phyloP scores from a whole-genome alignment of 768 basidiomycete genomes.

The Leccinum obscurum region DNA sequence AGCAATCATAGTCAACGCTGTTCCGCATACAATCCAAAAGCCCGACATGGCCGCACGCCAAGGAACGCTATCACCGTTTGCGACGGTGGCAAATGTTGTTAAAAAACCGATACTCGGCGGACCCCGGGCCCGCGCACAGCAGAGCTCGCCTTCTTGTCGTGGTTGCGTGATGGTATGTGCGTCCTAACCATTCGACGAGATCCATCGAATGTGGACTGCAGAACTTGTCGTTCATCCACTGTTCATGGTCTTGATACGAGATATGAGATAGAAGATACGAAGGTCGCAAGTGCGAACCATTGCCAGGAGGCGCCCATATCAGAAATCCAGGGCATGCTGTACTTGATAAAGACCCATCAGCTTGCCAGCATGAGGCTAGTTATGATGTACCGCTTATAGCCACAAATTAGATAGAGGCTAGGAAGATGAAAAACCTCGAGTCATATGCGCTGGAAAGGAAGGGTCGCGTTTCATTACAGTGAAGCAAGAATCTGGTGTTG shows the following conservation, averaged over 20 bases:
- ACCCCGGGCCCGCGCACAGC: slow-evolving; percentile 5
- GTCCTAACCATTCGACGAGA: not conserved
- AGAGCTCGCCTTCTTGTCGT: not conserved
- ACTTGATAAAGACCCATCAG: not conserved
- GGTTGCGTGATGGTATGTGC: not conserved
- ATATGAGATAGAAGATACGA: slow-evolving; percentile 2
- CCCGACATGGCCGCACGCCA: not conserved
- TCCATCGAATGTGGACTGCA: slow-evolving; percentile 2
- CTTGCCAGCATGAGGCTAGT: slow-evolving; percentile 1
- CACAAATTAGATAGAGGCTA: slow-evolving; percentile 1
- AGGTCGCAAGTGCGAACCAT: not conserved
- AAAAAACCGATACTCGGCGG: slow-evolving; percentile 5
- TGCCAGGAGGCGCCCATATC: not conserved
- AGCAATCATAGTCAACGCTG: slow-evolving; percentile 8
- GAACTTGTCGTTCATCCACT: slow-evolving; percentile 3
- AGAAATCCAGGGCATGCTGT: slow-evolving; percentile 18
- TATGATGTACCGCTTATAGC: not conserved
- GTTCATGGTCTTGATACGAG: not conserved
- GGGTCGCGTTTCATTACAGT: slow-evolving; percentile 1
- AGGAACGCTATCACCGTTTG: slow-evolving; percentile 5
- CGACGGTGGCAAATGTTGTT: slow-evolving; percentile 1
- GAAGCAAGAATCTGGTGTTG: not conserved
- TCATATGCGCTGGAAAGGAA: slow-evolving; percentile 3
- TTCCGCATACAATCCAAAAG: not conserved
- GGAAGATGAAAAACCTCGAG: slow-evolving; percentile 1